These are phyloP conservation scores for Aspergillus affinis DNA, from an alignment of 495 filamentous ascomycete species.

Conservation along the genomic window DNA sequence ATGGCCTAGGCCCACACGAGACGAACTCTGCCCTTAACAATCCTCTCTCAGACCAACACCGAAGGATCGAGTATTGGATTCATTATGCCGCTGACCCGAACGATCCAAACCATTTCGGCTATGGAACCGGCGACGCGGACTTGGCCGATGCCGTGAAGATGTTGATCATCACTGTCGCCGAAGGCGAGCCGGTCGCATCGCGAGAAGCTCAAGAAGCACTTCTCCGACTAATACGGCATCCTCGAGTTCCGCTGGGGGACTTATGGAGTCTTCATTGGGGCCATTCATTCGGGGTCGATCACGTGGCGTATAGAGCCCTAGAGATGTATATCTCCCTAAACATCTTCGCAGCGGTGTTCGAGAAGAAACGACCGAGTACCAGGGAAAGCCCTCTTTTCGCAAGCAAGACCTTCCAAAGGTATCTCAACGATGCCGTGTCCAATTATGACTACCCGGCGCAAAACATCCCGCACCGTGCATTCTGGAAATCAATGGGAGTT, in stretches of 20 bases:
- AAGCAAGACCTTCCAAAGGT: neutral
- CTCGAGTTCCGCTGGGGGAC: neutral
- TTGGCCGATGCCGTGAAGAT: slow-evolving; percentile 11
- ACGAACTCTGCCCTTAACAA: slow-evolving; percentile 6
- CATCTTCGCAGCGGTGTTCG: neutral
- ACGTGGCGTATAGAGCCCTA: slow-evolving; percentile 1
- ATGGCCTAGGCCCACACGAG: slow-evolving; percentile 1
- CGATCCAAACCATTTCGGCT: neutral
- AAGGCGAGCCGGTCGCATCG: no score
- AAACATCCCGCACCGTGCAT: slow-evolving; percentile 8
- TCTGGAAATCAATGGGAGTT: neutral
- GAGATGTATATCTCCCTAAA: slow-evolving; percentile 5
- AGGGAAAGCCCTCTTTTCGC: neutral
- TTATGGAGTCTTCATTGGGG: slow-evolving; percentile 2
- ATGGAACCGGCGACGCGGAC: slow-evolving; percentile 1
- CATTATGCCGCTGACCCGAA: neutral
- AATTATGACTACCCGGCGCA: slow-evolving; percentile 7
- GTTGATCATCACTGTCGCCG: neutral
- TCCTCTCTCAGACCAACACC: slow-evolving; percentile 1
- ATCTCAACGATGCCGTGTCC: neutral
- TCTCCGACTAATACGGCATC: slow-evolving; percentile 1
- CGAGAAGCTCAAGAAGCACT: neutral
- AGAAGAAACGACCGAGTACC: no score
- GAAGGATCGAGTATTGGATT: slow-evolving; percentile 5
- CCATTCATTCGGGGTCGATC: slow-evolving; percentile 4